phyloP scores from a whole-genome alignment of 2,329 filamentous ascomycete genomes.

The Fusarium kyushuense region DNA sequence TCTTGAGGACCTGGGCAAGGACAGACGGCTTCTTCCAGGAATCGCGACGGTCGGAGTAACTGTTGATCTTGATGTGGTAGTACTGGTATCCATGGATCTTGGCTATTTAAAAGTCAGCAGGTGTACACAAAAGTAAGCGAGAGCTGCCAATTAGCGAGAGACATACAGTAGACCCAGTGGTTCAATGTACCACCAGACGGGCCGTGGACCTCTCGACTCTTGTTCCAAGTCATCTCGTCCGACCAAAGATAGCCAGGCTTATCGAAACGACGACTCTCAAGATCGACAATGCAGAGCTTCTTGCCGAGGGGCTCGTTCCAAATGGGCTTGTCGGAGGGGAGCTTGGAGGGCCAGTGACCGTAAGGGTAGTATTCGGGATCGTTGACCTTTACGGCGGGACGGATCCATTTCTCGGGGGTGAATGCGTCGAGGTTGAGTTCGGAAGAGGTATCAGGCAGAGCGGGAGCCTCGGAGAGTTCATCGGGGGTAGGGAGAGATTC shows the following conservation, averaged over 20 bases:
- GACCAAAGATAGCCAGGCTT: conserved; percentile 54
- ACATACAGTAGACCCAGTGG: conserved; percentile 58
- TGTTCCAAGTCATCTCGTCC: conserved; percentile 53
- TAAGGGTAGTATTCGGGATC: conserved; percentile 47
- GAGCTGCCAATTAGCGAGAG: not conserved
- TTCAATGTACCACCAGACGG: conserved; percentile 58
- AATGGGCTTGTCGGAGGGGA: conserved; percentile 45
- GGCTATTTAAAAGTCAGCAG: conserved; percentile 49
- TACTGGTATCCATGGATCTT: conserved; percentile 61
- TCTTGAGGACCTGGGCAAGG: conserved; percentile 56
- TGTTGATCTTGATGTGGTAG: conserved; percentile 57
- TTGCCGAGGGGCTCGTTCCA: conserved; percentile 54
- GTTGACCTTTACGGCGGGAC: conserved; percentile 41
- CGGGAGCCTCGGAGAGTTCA: conserved; percentile 17
- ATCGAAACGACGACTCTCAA: conserved; percentile 57
- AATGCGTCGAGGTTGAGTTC: conserved; percentile 19
- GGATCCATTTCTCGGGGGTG: conserved; percentile 29
- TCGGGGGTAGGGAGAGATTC: not conserved
- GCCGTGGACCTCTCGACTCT: conserved; percentile 50
- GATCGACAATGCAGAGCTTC: conserved; percentile 59
- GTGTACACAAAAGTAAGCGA: not conserved
- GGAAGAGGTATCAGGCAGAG: not conserved
- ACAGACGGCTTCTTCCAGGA: conserved; percentile 62
- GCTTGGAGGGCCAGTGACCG: conserved; percentile 51
- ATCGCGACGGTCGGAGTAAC: conserved; percentile 55